Conservation (phyloP, 202 grass and related monocot species). For the Panicum virgatum region DNA sequence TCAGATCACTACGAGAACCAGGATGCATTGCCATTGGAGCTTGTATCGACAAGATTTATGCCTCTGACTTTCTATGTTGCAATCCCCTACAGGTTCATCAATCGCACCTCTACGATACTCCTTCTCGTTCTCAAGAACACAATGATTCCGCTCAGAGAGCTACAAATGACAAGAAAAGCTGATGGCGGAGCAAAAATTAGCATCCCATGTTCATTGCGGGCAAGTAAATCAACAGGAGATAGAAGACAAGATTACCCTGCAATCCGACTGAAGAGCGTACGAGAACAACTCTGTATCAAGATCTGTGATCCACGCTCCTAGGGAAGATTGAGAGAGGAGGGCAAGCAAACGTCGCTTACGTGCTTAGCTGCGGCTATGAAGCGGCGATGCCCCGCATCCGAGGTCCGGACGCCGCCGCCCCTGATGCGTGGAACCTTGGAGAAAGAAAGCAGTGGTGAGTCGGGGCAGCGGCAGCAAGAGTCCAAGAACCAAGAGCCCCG, state of each 20-base stretch:
- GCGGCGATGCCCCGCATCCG: background rate
- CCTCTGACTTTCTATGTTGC: background rate
- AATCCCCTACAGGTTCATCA: background rate
- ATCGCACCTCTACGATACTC: background rate
- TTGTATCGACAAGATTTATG: background rate
- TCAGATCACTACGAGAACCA: conserved; percentile 15
- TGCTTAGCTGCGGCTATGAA: background rate
- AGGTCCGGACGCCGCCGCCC: background rate
- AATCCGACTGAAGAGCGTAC: background rate
- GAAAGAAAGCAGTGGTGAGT: conserved; percentile 23
- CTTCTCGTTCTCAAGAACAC: background rate
- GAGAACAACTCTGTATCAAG: background rate
- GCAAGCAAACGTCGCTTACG: background rate
- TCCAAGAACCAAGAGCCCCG: background rate
- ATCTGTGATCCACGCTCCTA: background rate
- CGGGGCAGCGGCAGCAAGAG: background rate
- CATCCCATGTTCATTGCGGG: background rate
- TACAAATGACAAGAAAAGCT: conserved; percentile 10
- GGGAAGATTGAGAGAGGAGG: background rate
- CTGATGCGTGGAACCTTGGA: background rate
- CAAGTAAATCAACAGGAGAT: background rate
- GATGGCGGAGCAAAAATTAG: background rate
- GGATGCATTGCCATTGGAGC: background rate
- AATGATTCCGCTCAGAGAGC: background rate
- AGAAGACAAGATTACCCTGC: background rate